Evolutionary conservation across 305 asterid genomes (phyloP), one percentile per base, ranked within the genome.

Genomic region (Caryopteris hybrid): DNA sequence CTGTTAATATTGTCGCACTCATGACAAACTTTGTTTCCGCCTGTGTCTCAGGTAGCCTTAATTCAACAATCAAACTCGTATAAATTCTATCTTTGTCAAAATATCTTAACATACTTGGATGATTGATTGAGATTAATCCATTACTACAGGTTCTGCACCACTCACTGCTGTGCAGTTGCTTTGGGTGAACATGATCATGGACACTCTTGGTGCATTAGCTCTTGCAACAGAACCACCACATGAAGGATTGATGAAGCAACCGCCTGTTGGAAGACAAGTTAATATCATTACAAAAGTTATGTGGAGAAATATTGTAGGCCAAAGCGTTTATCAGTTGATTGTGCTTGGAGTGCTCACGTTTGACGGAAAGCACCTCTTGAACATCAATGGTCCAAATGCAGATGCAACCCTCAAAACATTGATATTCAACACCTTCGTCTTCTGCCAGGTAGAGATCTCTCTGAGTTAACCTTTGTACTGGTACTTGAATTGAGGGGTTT

Each of bases 101-200:
- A 31, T 60, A 55, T 3, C 34, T 45, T 42, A 22, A n/a, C 16
- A 4, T 5, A 20, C 51, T 17, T 33, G 29, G 16, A 34, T 34
- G 58, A 65, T 33, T 50, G 0, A 55, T 25, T 50, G 25, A 33
- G 27, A 68, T 16, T 17, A 11, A 22, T 39, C 34, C 25, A 23
- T 13, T 2, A 13, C 12, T 70, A 2, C 83, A 89, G 96, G 96
- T 20, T 89, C 95, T 50, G 92, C 91, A 23, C 96, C 96, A 21
- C 91, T 89, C 34, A 89, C 95, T 23, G 88, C 95, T 39, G 96
- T 85, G 65, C 91, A 89, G 70, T 62, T 89, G 78, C 88, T 89
- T 9, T 89, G 96, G 96, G 96, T 89, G 77, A 87, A 89, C 83
- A 87, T 89, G 95, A 87, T 89, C 36, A 89, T 89, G 96, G 96